Base-by-base conservation (phyloP, 2,329 filamentous ascomycete species). In the Coleophoma cylindrospora region DNA sequence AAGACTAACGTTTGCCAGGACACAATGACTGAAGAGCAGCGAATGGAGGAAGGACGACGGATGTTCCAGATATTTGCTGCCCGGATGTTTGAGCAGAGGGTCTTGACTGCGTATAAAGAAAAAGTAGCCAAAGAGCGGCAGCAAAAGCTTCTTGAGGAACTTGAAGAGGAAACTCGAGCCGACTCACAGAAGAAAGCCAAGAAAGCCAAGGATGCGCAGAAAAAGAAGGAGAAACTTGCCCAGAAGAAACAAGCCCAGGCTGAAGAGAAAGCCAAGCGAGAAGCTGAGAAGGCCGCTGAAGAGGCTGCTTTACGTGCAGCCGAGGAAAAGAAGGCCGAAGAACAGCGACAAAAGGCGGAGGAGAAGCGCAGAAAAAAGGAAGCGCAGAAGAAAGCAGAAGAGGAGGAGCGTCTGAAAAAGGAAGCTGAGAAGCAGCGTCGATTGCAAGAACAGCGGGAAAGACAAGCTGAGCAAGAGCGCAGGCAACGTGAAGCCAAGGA, bases 61-160 rank as follows among this genome's bases (percentile, higher is more conserved):
- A 99, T 99, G 94, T 99, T 99, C 67, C 94, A 99, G 68, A 97
- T 99, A 68, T 99, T 99, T 69, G 94, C 94, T 54, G 94, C 94
- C 51, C 85, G 94, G 56, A 99, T 99, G 94, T 99, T 99, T 68
- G 94, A 99, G 72, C 94, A 99, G 68, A 81, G 94, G 56, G 94
- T 99, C 19, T 77, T 99, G 52, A 92, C 89, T 40, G 94, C 94
- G n/a, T 99, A 99, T 71, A 88, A 91, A 68, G 92, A 97, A 72
- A 96, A 96, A 68, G 92, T 99, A 3, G 90, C 94, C 15, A 84
- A 86, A 61, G 92, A 99, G 71, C 88, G 94, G 27, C 92, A 96
- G 65, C 79, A 88, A 63, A 91, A 91, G 66, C 83, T 99, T 19
- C 77, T 99, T 22, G 88, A 96, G 66, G 94, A 99, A 68, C 76